Conservation (phyloP, 805 yeast species). For the Starmerella gropengiesseri region DNA sequence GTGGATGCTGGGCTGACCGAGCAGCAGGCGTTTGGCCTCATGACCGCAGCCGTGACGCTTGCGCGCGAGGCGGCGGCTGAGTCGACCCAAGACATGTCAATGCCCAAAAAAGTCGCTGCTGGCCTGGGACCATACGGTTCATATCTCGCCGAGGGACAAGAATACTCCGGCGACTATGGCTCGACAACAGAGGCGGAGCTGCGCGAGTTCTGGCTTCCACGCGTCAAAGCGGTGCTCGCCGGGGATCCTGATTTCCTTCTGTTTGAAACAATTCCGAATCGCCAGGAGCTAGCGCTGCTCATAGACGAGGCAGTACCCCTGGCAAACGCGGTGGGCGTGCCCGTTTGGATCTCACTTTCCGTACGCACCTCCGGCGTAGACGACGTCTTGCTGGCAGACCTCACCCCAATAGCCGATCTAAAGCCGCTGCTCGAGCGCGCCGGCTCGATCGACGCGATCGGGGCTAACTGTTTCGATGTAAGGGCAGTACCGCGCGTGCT, state of each 20-base stretch:
- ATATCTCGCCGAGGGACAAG: slow-evolving; percentile 53
- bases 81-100: slow-evolving; percentile 4
- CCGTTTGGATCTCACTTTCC: slow-evolving; percentile 42
- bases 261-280: slow-evolving; percentile 63
- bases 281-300: slow-evolving; percentile 45
- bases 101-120: slow-evolving; percentile 37
- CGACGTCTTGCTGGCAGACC: slow-evolving; percentile 37
- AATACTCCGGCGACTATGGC: slow-evolving; percentile 60
- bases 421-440: slow-evolving; percentile 28
- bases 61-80: slow-evolving; percentile 26
- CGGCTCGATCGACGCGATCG: slow-evolving; percentile 35
- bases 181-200: slow-evolving; percentile 33
- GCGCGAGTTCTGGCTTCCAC: slow-evolving; percentile 41
- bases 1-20: slow-evolving; percentile 11
- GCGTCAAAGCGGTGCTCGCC: slow-evolving; percentile 34
- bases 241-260: slow-evolving; percentile 43
- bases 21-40: slow-evolving; percentile 7
- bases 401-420: slow-evolving; percentile 35
- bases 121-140: slow-evolving; percentile 76
- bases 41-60: slow-evolving; percentile 20
- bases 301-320: slow-evolving; percentile 33
- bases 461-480: slow-evolving; percentile 58
- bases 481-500: slow-evolving; percentile 36
- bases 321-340: slow-evolving; percentile 19
- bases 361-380: slow-evolving; percentile 30